Evolutionary conservation across 192 early-diverging fungal genomes (phyloP), one percentile per base, ranked within the genome.

Genomic region (Backusella luteola): DNA sequence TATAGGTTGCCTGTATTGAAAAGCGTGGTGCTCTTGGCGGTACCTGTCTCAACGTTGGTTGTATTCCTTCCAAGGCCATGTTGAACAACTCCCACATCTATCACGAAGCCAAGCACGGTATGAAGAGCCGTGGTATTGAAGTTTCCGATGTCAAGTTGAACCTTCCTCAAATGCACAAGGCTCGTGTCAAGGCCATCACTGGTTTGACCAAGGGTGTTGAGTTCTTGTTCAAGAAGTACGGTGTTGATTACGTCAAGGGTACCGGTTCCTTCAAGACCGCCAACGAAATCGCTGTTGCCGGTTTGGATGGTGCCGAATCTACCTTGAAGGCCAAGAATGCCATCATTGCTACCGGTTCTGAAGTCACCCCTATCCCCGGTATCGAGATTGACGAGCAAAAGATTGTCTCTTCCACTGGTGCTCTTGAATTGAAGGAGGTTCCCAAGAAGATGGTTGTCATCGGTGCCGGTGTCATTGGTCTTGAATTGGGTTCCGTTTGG

Each of bases 401-500:
- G 82, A 97, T 99, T 76, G 93, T 99, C 53, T 95, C 94, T 56
- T 99, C 98, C n/a, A 99, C 98, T 19, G 98, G 98, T 73, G 98
- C 98, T 15, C 90, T 99, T 77, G 92, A 94, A 34, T 89, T 99
- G 77, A 88, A 93, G 79, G 90, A 96, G 81, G 94, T 99, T 34
- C 98, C 98, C 52, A 93, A 98, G 88, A 97, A 96, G 88, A 94
- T 99, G 95, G 90, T 97, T 67, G 96, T 99, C 72, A 98, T 99
- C 81, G 98, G 98, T 77, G 98, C 94, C 73, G 98, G 98, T 87
- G 97, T 99, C 78, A 99, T 99, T 87, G 98, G 98, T 76, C 93
- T 99, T 49, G 98, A 99, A 86, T 89, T 99, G 67, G 98, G 98
- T 42, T 99, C 98, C 11, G 98, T 99, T 69, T 99, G 98, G 98